phyloP scores from a whole-genome alignment of 176 grass and related monocot species.

The Puccinellia tenuiflora region DNA sequence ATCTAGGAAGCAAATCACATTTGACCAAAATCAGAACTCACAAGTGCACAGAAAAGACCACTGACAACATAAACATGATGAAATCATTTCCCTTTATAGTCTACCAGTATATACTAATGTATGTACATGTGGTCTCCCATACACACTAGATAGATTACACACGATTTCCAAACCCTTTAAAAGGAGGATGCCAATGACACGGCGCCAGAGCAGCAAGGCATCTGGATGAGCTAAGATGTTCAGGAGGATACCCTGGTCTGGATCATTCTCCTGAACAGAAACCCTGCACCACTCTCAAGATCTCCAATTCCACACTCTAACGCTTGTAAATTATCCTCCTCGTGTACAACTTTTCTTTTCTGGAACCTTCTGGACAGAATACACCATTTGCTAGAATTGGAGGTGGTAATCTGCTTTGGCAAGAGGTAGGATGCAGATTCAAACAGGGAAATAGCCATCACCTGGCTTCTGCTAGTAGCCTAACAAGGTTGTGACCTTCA shows the following conservation, averaged over 20 bases:
- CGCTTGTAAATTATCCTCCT: conserved; percentile 33
- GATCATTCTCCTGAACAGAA: conserved; percentile 38
- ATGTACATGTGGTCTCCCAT: not conserved
- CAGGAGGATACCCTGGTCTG: conserved; percentile 37
- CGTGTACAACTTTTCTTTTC: conserved; percentile 15
- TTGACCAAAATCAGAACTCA: not conserved
- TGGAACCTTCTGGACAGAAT: conserved; percentile 38
- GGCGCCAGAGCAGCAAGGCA: not conserved
- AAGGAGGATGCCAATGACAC: conserved; percentile 6
- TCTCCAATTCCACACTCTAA: conserved; percentile 25
- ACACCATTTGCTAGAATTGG: conserved; percentile 31
- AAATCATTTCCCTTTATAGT: not conserved
- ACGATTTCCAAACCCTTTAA: conserved; percentile 2
- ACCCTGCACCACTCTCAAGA: conserved; percentile 24
- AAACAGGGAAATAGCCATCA: conserved; percentile 12
- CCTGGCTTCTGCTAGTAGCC: conserved; percentile 26
- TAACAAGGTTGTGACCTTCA: conserved; percentile 2
- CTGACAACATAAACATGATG: not conserved
- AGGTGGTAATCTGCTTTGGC: conserved; percentile 5
- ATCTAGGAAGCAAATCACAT: not conserved
- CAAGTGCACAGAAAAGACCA: not conserved
- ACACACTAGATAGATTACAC: not conserved
- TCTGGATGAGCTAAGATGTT: conserved; percentile 43
- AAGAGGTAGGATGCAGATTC: conserved; percentile 6
- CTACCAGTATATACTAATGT: not conserved